phyloP scores from a whole-genome alignment of 2,329 filamentous ascomycete species.

The Phyllosticta paracitricarpa region DNA sequence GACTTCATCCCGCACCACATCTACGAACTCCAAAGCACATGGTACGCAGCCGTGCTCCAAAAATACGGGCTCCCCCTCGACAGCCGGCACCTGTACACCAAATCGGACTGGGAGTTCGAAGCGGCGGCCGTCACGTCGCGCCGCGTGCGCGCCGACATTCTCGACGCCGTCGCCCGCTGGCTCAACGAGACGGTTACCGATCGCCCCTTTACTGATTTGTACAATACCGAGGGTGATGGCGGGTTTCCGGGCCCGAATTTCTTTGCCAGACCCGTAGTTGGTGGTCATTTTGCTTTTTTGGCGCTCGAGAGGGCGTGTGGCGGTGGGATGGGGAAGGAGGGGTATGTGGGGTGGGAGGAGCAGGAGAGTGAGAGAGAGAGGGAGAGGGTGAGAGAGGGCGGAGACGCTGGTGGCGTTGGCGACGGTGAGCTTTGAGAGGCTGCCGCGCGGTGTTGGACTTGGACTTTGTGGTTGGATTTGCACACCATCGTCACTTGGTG shows the following conservation, averaged over 20 bases:
- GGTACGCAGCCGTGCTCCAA: slow-evolving; percentile 71
- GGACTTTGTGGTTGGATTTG: background rate
- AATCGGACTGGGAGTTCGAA: slow-evolving; percentile 88
- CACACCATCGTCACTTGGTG: too few relatives aligned
- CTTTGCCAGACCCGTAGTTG: slow-evolving; percentile 73
- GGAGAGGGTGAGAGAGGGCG: background rate
- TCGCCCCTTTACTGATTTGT: slow-evolving; percentile 69
- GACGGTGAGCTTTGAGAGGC: background rate
- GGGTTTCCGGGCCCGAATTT: slow-evolving; percentile 66
- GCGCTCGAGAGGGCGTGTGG: slow-evolving; percentile 69
- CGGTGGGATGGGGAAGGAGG: slow-evolving; percentile 31
- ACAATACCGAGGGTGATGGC: slow-evolving; percentile 68
- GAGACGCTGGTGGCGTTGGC: background rate
- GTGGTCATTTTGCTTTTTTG: slow-evolving; percentile 77
- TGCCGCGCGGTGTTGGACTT: background rate
- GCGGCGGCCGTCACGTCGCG: slow-evolving; percentile 68
- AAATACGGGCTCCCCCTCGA: slow-evolving; percentile 76
- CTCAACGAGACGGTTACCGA: slow-evolving; percentile 73
- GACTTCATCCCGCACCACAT: slow-evolving; percentile 64
- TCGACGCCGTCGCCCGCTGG: slow-evolving; percentile 67
- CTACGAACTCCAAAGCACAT: slow-evolving; percentile 70
- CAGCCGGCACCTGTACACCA: slow-evolving; percentile 72
- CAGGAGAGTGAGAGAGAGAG: background rate
- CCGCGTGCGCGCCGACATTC: slow-evolving; percentile 58
- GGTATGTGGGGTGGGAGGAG: slow-evolving; percentile 5